Evolutionary conservation across 1,284 basidiomycete genomes (phyloP), one percentile per base, ranked within the genome.

Genomic region (Omphalotus olearius): DNA sequence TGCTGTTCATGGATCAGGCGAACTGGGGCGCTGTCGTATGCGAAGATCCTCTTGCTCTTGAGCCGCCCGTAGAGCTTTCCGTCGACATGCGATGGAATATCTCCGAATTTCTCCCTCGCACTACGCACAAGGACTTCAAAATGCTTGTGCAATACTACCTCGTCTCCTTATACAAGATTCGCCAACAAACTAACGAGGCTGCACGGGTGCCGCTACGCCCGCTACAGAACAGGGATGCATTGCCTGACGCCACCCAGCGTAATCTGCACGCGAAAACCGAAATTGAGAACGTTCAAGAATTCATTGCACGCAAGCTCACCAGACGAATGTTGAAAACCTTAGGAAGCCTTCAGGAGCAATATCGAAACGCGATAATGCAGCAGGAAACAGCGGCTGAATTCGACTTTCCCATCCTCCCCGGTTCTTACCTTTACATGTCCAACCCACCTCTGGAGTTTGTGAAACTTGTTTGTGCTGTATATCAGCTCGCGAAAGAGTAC

Each of bases 61-160:
- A 88, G 41, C 75, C 79, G 17, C 83, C 88, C 0, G 77, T 84
- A 39, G 79, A 82, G 45, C 71, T 90, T 16, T 70, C 79, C 2
- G 75, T 97, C 52, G 90, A 93, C 62, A 93, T 95, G 89, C 81
- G 84, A 56, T 99, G 96, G 95, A 99, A 99, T 66, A 92, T 99
- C 56, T 80, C 88, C 55, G 80, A 82, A 0, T 98, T 98, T 76
- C 81, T 99, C 7, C 96, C 97, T 0, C 79, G 79, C 0, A 85
- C 85, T 4, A 74, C 96, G 28, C 95, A 96, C 62, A 71, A 78
- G 9, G 82, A 93, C 57, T 98, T 99, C 62, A 76, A 79, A 50
- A 68, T 76, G 10, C 76, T 85, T 38, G 73, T 98, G 16, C 90
- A 91, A 41, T 85, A 82, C 64, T 98, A 92, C 72, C 88, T 98